Evolutionary conservation across 768 basidiomycete species (phyloP).

Genomic region (Boletus fagicola): DNA sequence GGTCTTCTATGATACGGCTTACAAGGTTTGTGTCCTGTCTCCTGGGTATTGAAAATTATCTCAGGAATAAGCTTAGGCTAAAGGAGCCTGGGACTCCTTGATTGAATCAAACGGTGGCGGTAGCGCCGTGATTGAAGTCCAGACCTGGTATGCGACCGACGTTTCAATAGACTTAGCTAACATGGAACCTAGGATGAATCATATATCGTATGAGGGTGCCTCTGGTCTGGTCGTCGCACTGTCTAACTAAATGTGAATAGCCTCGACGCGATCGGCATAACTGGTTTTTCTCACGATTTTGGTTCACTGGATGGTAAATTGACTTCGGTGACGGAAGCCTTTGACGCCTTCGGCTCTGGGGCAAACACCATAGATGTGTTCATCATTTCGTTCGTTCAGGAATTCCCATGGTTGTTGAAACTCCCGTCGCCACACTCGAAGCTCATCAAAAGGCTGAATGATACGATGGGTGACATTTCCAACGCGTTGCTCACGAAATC

Average conservation of each 20-base stretch:
- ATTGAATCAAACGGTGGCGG: slow-evolving; percentile 22
- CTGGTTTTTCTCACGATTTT: slow-evolving; percentile 47
- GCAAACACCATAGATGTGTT: slow-evolving; percentile 5
- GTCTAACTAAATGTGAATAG: slow-evolving; percentile 17
- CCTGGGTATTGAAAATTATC: background rate
- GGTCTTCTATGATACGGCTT: slow-evolving; percentile 42
- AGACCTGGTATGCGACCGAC: slow-evolving; percentile 40
- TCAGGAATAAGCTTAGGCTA: slow-evolving; percentile 19
- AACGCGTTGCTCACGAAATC: slow-evolving; percentile 32
- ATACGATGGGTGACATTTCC: slow-evolving; percentile 35
- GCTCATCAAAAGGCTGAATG: slow-evolving; percentile 26
- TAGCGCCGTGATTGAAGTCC: slow-evolving; percentile 44
- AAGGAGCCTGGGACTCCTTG: slow-evolving; percentile 32
- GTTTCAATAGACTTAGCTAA: background rate
- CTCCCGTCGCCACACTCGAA: slow-evolving; percentile 33
- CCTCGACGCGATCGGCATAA: slow-evolving; percentile 45
- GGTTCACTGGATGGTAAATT: slow-evolving; percentile 38
- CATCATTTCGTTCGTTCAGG: slow-evolving; percentile 26
- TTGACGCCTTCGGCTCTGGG: slow-evolving; percentile 24
- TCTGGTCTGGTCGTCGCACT: background rate
- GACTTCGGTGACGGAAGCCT: slow-evolving; percentile 23
- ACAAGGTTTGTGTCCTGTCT: slow-evolving; percentile 36
- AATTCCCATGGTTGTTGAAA: slow-evolving; percentile 31
- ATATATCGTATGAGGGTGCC: slow-evolving; percentile 36
- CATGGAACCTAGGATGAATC: slow-evolving; percentile 40